Conservation (phyloP, 2,329 filamentous ascomycete species). For the Berkeleyomyces basicola region DNA sequence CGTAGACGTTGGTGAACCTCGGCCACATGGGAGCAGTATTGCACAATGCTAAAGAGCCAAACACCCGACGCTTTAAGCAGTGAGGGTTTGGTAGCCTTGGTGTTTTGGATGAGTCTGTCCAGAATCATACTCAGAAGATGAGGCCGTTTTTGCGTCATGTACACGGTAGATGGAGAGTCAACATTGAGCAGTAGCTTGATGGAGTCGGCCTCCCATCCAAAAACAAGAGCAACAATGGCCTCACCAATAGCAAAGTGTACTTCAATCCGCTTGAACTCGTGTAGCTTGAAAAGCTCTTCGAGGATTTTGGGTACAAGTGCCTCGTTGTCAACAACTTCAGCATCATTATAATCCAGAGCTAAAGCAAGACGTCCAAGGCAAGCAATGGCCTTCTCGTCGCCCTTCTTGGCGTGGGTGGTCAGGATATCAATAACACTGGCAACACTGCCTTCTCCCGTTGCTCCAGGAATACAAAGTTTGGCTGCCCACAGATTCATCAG, state of each 20-base stretch:
- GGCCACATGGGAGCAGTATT: constrained; percentile 68
- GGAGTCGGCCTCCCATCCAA: constrained; percentile 69
- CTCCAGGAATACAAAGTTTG: constrained; percentile 23
- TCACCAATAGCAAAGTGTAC: constrained; percentile 84
- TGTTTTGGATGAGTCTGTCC: constrained; percentile 59
- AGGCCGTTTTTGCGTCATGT: constrained; percentile 24
- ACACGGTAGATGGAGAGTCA: constrained; percentile 28
- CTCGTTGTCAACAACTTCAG: constrained; percentile 18
- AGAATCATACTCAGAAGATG: constrained; percentile 38
- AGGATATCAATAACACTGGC: constrained; percentile 42
- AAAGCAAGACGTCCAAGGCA: constrained; percentile 63
- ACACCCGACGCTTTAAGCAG: constrained; percentile 85
- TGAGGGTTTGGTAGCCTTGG: constrained; percentile 72
- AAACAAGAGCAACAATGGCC: constrained; percentile 61
- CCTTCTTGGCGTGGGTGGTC: constrained; percentile 53
- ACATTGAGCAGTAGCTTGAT: constrained; percentile 63
- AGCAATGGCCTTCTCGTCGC: constrained; percentile 67
- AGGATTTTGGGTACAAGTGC: constrained; percentile 39
- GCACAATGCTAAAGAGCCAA: constrained; percentile 82
- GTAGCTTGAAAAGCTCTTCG: constrained; percentile 53
- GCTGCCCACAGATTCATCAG: constrained; percentile 32
- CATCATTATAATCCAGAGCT: constrained; percentile 30
- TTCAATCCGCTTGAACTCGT: constrained; percentile 73
- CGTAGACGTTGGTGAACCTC: constrained; percentile 59
- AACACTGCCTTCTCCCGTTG: constrained; percentile 12